Base-by-base conservation (phyloP, 345 rosid genomes). In the Turnera subulata region DNA sequence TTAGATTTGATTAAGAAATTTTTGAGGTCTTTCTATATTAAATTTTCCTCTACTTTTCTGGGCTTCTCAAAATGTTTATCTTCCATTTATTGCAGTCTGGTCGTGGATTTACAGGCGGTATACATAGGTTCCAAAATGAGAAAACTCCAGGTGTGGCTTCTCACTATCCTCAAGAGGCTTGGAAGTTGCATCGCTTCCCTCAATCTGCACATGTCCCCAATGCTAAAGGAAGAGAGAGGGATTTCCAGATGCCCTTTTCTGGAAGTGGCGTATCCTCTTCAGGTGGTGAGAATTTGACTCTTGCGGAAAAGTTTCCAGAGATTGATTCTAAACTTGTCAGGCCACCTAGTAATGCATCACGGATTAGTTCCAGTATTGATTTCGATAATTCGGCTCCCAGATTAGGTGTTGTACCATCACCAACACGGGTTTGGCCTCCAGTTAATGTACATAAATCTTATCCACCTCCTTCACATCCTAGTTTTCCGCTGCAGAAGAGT, bases 391-490 rank as follows among this genome's bases (percentile, higher is more conserved):
- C 66, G 53, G 84, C 68, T 46, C 47, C 74, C 38, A 60, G 67
- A 44, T 62, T 73, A 6, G 51, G 64, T 62, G 45, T 38, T 64
- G 49, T 62, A 25, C 63, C 76, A 10, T 50, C 73, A 24, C 67
- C 81, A 48, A 19, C 71, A 17, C 78, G 82, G 42, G 42, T 57
- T 46, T 78, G 95, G 95, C 81, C 85, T 64, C 73, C 76, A n/a
- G 53, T 72, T 49, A 77, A 81, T 77, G 70, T 39, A 59, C 80
- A 70, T 61, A 84, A 75, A 65, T 74, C 96, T 67, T 76, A 78
- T 53, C 84, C 72, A 43, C 73, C 66, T 17, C 69, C 79, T 32
- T 22, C 70, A 50, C 76, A 76, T 60, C 69, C 80, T 56, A 71
- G 58, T 61, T 82, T 75, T 60, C 67, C 77, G 11, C 76, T 66